A percentile compares a stretch with the other conserved stretches of the same genome.
These are phyloP conservation scores for Xylaria sp. DNA, from an alignment of 2,329 filamentous ascomycete genomes.

Conservation along the genomic window DNA sequence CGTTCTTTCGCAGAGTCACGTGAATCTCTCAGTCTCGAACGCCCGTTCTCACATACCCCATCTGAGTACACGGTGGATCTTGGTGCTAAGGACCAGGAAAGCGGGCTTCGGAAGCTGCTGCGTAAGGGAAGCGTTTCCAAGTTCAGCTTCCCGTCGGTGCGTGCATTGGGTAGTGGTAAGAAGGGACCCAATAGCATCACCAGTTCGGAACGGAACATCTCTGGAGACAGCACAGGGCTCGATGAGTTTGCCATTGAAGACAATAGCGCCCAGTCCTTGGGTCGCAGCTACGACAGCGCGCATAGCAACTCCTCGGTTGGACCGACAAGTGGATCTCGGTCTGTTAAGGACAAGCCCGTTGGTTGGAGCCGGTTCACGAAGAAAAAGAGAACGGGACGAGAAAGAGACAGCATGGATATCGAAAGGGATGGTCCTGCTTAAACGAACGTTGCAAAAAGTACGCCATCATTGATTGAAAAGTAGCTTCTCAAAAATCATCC, in stretches of 20 bases:
- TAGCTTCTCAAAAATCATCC: constrained; percentile 7
- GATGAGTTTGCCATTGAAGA: constrained; percentile 48
- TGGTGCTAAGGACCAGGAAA: constrained; percentile 47
- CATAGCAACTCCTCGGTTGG: constrained; percentile 54
- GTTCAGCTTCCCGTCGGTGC: constrained; percentile 54
- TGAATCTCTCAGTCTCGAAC: constrained; percentile 53
- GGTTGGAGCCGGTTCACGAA: constrained; percentile 51
- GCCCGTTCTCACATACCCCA: constrained; percentile 50
- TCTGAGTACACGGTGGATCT: constrained; percentile 46
- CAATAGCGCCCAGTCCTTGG: constrained; percentile 30
- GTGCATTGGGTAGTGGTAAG: constrained; percentile 45
- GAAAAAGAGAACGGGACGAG: constrained; percentile 53
- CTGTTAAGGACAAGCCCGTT: constrained; percentile 41
- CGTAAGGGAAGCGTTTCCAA: constrained; percentile 62
- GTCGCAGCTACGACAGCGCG: constrained; percentile 52
- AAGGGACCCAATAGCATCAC: constrained; percentile 53
- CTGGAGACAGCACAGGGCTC: constrained; percentile 53
- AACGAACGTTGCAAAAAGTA: constrained; percentile 14
- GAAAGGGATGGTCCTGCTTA: constrained; percentile 37
- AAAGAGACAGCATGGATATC: constrained; percentile 52
- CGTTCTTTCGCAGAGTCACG: constrained; percentile 56
- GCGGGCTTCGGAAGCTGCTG: constrained; percentile 55
- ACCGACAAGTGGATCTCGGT: constrained; percentile 40
- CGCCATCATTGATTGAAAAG: constrained; percentile 22
- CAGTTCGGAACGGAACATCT: constrained; percentile 53